Percentiles rank a stretch among this genome's conserved stretches.
These are phyloP conservation scores for Venturia nashicola DNA, from an alignment of 2,329 filamentous ascomycete species.

Conservation along the genomic window DNA sequence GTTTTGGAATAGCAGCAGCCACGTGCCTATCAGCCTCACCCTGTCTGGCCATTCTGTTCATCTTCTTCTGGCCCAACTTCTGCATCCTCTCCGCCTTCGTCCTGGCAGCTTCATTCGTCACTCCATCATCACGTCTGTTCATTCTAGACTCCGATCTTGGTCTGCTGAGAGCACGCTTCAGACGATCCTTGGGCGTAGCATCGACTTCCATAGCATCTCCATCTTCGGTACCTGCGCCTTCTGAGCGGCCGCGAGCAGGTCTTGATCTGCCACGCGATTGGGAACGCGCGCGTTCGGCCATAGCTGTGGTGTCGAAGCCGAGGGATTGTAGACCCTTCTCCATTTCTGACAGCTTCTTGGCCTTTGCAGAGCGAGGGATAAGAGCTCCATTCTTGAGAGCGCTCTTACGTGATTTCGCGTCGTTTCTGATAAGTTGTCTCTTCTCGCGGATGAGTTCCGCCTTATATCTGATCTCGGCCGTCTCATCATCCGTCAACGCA, in stretches of 20 bases:
- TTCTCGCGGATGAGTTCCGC: conserved; percentile 94
- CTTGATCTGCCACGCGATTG: conserved; percentile 47
- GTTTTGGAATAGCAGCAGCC: conserved; percentile 70
- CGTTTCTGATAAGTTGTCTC: conserved; percentile 82
- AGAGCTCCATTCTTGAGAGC: conserved; percentile 86
- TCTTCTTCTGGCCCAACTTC: conserved; percentile 92
- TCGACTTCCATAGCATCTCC: conserved; percentile 63
- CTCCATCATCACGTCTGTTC: conserved; percentile 66
- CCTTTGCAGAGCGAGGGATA: conserved; percentile 71
- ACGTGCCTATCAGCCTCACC: conserved; percentile 93
- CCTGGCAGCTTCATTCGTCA: conserved; percentile 53
- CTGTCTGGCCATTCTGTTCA: conserved; percentile 95
- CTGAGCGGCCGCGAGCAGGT: conserved; percentile 43
- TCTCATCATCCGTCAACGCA: conserved; percentile 75
- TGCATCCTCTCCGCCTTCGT: conserved; percentile 73
- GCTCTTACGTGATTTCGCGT: conserved; percentile 86
- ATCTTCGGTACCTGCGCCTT: conserved; percentile 43
- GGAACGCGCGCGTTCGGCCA: conserved; percentile 60
- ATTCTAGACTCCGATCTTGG: conserved; percentile 43
- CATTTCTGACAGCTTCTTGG: conserved; percentile 78
- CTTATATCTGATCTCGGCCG: conserved; percentile 79
- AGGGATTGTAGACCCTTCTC: conserved; percentile 74
- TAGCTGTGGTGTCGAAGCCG: conserved; percentile 69
- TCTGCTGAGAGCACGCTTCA: conserved; percentile 57
- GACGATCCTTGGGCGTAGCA: conserved; percentile 20